Evolutionary conservation across 352 stramenopile species (phyloP).

Genomic region (Phytophthora foliorum): DNA sequence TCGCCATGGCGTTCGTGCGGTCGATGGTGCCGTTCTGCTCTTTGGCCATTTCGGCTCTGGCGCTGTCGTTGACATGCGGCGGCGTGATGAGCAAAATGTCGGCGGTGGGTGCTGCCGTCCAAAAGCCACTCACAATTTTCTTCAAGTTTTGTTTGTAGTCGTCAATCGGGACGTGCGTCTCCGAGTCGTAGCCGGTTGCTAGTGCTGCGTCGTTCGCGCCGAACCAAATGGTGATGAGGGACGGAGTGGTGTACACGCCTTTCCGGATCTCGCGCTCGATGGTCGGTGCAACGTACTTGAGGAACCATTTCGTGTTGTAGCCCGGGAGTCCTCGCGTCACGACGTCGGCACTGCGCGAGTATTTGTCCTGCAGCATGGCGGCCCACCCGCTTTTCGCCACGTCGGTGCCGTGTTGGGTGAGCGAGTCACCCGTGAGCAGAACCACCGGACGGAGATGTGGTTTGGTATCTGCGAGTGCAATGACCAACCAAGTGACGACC

Average conservation of each 20-base stretch:
- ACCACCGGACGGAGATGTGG: slow-evolving; percentile 34
- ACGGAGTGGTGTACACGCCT: slow-evolving; percentile 19
- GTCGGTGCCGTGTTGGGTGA: slow-evolving; percentile 44
- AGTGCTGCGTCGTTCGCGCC: slow-evolving; percentile 36
- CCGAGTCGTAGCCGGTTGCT: slow-evolving; percentile 22
- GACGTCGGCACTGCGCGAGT: slow-evolving; percentile 48
- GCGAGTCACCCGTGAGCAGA: slow-evolving; percentile 49
- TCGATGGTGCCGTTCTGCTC: slow-evolving; percentile 39
- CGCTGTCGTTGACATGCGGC: slow-evolving; percentile 24
- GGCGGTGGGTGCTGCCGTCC: slow-evolving; percentile 21
- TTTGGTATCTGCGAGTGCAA: slow-evolving; percentile 23
- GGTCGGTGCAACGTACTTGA: slow-evolving; percentile 35
- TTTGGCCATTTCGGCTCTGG: slow-evolving; percentile 24
- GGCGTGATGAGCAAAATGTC: slow-evolving; percentile 57
- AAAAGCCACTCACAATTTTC: slow-evolving; percentile 17
- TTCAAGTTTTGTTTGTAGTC: slow-evolving; percentile 31
- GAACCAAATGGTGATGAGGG: slow-evolving; percentile 36
- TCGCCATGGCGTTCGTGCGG: slow-evolving; percentile 27
- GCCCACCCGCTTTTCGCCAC: slow-evolving; percentile 41
- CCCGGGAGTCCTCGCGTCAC: slow-evolving; percentile 46
- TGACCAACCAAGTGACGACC: slow-evolving; percentile 27
- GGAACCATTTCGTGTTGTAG: slow-evolving; percentile 61
- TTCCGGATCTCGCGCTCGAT: slow-evolving; percentile 31
- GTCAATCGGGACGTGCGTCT: slow-evolving; percentile 29
- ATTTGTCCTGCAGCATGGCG: slow-evolving; percentile 39